Base-by-base conservation (phyloP, 1,139 yeast species). In the Petasospora fabianii region DNA sequence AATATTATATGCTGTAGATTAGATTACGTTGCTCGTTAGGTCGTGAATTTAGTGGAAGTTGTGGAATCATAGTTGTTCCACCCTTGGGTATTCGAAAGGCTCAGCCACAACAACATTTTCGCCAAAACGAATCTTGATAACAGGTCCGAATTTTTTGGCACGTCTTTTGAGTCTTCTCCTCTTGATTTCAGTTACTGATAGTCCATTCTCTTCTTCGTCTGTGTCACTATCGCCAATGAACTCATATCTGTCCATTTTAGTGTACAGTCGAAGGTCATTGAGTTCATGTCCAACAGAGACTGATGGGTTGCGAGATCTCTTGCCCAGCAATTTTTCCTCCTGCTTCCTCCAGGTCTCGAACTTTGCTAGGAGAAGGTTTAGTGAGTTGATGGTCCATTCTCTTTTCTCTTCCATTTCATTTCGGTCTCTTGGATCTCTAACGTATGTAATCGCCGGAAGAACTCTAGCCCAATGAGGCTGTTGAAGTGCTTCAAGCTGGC, bases 381-480 rank as follows among this genome's bases (percentile, higher is more conserved):
- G 71, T 42, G 78, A 82, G 8, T 55, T 54, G 3, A 76, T 59
- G 0, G 90, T 80, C 44, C 75, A 60, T 5, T 59, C 58, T 27
- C 75, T 65, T 53, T 84, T 84, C 15, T 46, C 41, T 17, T 58
- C 60, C 50, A 81, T 54, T 49, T 84, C 94, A 3, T 59, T 59
- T 4, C 45, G 51, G 53, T 80, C 74, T 18, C 57, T 56, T 0
- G 62, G 49, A 54, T 83, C 69, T 10, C 69, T 63, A 14, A 84
- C 65, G n/a, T 65, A 62, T 0, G 87, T 80, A 27, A 82, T 71
- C 4, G 61, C 58, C 1, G 75, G 73, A 5, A 84, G 64, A 16
- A 68, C 63, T 18, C 64, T 61, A 3, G 58, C 53, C 94, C 94
- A 84, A 46, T 73, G 77, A 16, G 70, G 64, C 44, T 75, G 77